Conservation (phyloP, 2,329 filamentous ascomycete genomes). For the Didymella glomerata region DNA sequence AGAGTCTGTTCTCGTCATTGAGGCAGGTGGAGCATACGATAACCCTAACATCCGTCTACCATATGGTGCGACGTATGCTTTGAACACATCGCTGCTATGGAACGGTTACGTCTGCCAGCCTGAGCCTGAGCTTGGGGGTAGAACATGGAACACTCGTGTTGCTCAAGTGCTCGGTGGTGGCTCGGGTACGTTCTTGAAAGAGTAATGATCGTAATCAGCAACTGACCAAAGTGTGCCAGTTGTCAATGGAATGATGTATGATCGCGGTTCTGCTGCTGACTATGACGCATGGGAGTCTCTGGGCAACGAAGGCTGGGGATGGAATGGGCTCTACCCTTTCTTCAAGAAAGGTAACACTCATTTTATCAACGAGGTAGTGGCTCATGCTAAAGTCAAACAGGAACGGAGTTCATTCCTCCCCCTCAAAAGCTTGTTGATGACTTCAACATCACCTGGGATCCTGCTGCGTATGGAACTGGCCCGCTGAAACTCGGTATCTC, state of each 20-base stretch:
- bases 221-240: slow-evolving; percentile 1
- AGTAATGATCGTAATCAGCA: not conserved
- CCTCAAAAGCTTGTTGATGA: slow-evolving; percentile 25
- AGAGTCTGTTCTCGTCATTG: slow-evolving; percentile 43
- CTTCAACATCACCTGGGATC: slow-evolving; percentile 38
- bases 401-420: slow-evolving; percentile 35
- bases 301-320: slow-evolving; percentile 68
- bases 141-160: slow-evolving; percentile 28
- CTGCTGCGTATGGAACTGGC: slow-evolving; percentile 35
- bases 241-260: slow-evolving; percentile 51
- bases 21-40: slow-evolving; percentile 36
- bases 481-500: slow-evolving; percentile 40
- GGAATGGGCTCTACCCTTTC: slow-evolving; percentile 55
- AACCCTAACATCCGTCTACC: slow-evolving; percentile 36
- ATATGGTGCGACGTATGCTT: slow-evolving; percentile 31
- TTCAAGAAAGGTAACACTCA: slow-evolving; percentile 35
- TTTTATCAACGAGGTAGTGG: not conserved
- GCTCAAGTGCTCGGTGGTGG: slow-evolving; percentile 37
- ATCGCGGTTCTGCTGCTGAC: slow-evolving; percentile 47
- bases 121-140: slow-evolving; percentile 30
- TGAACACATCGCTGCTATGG: slow-evolving; percentile 35
- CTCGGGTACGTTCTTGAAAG: slow-evolving; percentile 30
- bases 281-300: slow-evolving; percentile 66
- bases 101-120: slow-evolving; percentile 29
- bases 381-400: not conserved